A percentile compares a stretch with the other conserved stretches of the same genome.
phyloP scores from a whole-genome alignment of 306 rosid species.

The Cicer pinnatifidum region DNA sequence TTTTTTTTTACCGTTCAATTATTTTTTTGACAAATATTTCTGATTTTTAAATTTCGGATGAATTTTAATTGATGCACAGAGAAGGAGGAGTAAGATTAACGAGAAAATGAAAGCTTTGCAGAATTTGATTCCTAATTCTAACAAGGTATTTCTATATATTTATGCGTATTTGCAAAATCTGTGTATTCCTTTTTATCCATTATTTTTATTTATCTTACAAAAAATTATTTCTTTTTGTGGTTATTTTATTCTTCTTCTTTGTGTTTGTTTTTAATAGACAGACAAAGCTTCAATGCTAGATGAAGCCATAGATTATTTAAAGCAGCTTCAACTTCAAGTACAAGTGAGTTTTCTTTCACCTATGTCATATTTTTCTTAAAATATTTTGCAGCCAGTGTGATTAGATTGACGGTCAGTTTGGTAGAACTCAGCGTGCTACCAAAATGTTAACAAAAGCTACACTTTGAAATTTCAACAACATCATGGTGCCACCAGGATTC shows the following conservation, averaged over 20 bases:
- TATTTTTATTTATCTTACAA: constrained; percentile 31
- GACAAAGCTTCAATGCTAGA: constrained; percentile 98
- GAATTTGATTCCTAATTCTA: constrained; percentile 91
- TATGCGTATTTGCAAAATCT: neutral
- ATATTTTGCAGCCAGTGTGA: neutral
- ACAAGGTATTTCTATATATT: constrained; percentile 61
- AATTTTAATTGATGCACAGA: constrained; percentile 60
- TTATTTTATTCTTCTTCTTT: constrained; percentile 8
- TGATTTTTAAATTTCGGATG: constrained; percentile 39
- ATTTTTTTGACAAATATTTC: constrained; percentile 4
- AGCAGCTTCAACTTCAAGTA: constrained; percentile 98
- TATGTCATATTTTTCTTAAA: neutral
- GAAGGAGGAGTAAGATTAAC: constrained; percentile 89
- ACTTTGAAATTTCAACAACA: too few species aligned
- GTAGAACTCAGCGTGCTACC: too few species aligned
- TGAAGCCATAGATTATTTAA: constrained; percentile 91
- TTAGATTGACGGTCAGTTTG: neutral
- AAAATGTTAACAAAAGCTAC: too few species aligned
- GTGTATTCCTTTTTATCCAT: neutral
- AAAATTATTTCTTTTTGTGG: neutral
- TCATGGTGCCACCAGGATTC: too few species aligned
- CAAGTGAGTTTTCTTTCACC: constrained; percentile 53
- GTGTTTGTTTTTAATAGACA: constrained; percentile 60
- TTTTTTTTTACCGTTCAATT: constrained; percentile 7
- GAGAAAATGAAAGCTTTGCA: constrained; percentile 96